Evolutionary conservation across 805 yeast species (phyloP).

Genomic region (Kregervanrija pseudodelftensis): DNA sequence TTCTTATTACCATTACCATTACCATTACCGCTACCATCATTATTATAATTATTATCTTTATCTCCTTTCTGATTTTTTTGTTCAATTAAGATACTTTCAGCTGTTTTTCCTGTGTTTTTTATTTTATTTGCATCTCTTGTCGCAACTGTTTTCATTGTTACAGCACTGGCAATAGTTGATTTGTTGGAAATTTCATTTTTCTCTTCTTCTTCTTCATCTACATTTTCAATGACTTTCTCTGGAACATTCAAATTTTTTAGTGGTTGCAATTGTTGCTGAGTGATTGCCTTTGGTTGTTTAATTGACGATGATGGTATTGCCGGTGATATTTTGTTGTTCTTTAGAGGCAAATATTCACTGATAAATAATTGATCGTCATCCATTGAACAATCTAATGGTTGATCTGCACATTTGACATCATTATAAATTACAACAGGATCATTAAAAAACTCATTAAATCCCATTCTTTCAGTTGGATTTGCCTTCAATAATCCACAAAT

Average conservation of each 20-base stretch:
- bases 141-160: background rate
- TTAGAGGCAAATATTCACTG: constrained; percentile 56
- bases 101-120: background rate
- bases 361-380: constrained; percentile 77
- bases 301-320: background rate
- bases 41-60: background rate
- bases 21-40: background rate
- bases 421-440: constrained; percentile 52
- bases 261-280: background rate
- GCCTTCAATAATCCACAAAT: constrained; percentile 73
- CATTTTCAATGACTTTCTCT: constrained; percentile 6
- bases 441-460: constrained; percentile 80
- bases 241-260: constrained; percentile 5
- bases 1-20: background rate
- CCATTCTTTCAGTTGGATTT: constrained; percentile 81
- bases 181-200: constrained; percentile 2
- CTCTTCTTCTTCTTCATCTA: constrained; percentile 4
- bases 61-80: constrained; percentile 3
- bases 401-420: constrained; percentile 45
- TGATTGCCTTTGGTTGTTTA: background rate
- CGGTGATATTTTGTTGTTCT: background rate
- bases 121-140: background rate
- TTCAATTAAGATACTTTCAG: constrained; percentile 8
- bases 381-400: constrained; percentile 57
- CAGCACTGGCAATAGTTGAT: background rate